These are phyloP conservation scores for Sugiyamaella marilandica DNA, from an alignment of 805 yeast genomes.

Conservation along the genomic window DNA sequence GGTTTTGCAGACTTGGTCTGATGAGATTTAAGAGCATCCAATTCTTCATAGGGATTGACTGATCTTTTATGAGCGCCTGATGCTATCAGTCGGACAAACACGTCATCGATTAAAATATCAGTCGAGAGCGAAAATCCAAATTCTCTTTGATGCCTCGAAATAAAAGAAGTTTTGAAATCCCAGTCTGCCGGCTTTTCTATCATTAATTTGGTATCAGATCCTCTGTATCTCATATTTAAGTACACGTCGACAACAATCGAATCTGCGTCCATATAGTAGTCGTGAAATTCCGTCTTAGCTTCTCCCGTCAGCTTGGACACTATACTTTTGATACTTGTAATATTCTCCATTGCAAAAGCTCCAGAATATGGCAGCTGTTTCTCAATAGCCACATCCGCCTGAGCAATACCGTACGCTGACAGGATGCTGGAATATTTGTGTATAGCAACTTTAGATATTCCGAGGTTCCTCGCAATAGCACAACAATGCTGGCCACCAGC, in stretches of 20 bases:
- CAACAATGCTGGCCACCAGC: constrained; percentile 91
- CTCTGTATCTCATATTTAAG: constrained; percentile 73
- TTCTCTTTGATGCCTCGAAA: neutral
- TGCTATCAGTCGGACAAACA: neutral
- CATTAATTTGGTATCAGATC: constrained; percentile 81
- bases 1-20: neutral
- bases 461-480: constrained; percentile 65
- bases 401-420: constrained; percentile 82
- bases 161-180: neutral
- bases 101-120: neutral
- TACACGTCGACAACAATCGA: constrained; percentile 54
- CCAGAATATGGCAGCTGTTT: constrained; percentile 38
- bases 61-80: neutral
- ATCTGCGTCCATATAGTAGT: constrained; percentile 49
- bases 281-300: constrained; percentile 39
- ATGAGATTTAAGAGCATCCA: neutral
- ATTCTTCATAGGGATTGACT: neutral
- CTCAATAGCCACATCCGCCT: constrained; percentile 79
- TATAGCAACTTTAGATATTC: constrained; percentile 60
- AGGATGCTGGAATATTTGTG: constrained; percentile 78
- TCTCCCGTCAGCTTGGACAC: constrained; percentile 19
- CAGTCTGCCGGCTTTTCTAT: constrained; percentile 30
- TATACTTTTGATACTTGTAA: neutral
- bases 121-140: neutral
- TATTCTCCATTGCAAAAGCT: constrained; percentile 42